Evolutionary conservation across 2,329 filamentous ascomycete species (phyloP), one percentile per base, ranked within the genome.

Genomic region (Alternaria tenuissima): DNA sequence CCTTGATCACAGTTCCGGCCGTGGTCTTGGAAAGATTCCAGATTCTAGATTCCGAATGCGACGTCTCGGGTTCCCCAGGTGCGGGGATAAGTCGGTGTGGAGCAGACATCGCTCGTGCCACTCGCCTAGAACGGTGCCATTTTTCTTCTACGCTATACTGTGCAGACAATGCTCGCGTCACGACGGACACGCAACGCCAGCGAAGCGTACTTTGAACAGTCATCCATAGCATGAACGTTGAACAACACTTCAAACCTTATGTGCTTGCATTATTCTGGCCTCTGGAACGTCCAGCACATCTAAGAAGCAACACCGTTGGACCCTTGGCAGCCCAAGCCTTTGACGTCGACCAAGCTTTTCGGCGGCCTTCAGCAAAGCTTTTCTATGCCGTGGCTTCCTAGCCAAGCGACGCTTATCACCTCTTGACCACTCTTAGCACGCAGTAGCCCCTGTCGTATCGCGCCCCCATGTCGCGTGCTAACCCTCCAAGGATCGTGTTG

Each of bases 351-450:
- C 32, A 60, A 57, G 57, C 57, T 51, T 70, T 67, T 41, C 7
- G 55, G 53, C 53, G 46, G 36, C 18, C 42, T 53, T 66, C 61
- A 51, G 53, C 65, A 64, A 67, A 68, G 63, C 67, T 68, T 68
- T 61, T 62, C 9, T 44, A 16, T 24, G 51, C 52, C 38, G 30
- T 28, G 47, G 30, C 18, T 48, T 32, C 26, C 12, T 51, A 42
- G 62, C 61, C 56, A 66, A 67, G 66, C 9, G 54, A 63, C 61
- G 67, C 67, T 67, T 68, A 62, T 52, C 44, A 56, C 24, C 12
- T 53, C 66, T 66, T 68, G 52, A 55, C 53, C 47, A 61, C 18
- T 38, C 52, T 62, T 64, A 38, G 26, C 46, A 49, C 5, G 24
- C 48, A 47, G 36, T 60, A 57, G 46, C 26, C 51, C 36, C 47